Evolutionary conservation across 768 basidiomycete genomes (phyloP), one percentile per base, ranked within the genome.

Genomic region (Lentinus brumalis): DNA sequence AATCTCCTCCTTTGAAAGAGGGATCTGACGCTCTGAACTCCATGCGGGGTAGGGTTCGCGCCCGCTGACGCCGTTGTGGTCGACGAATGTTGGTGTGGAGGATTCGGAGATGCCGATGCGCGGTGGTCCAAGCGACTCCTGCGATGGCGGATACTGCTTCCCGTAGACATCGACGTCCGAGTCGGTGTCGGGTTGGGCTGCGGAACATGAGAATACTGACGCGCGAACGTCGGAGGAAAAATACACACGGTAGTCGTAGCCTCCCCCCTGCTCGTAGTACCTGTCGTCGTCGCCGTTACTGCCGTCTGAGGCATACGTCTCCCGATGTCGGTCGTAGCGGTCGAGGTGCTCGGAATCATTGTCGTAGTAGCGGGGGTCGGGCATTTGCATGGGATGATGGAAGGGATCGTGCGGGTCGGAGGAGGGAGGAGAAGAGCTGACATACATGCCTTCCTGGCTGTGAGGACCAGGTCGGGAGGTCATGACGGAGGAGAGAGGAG

Each of bases 1-100:
- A 57, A 98, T 98, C 79, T 98, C 97, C 75, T 99, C 97, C 80
- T 98, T 98, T 18, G 94, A 96, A 14, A 99, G 80, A n/a, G 96
- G 96, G 62, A 98, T 97, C 66, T 91, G 87, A 14, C 92, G 88
- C 53, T 98, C 97, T 42, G 86, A 75, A 10, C 86, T 87, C 97
- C 97, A 99, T 1, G 96, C 94, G 0, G 96, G 92, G 71, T 98
- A 98, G 41, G 94, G 86, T 67, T 98, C 95, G 50, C 87, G 84
- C 5, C 71, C 83, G 32, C 79, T 75, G 3, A 82, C 74, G 12
- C 79, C 78, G 40, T 75, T 75, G 61, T 86, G 85, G 56, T 93
- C 91, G 62, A 81, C 78, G 67, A 86, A 90, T 0, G 89, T 86
- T 0, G 91, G 87, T 31, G 89, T 90, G 21, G 87, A 87, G 10